phyloP scores from a whole-genome alignment of 2,329 filamentous ascomycete species.

The Seiridium unicorne region DNA sequence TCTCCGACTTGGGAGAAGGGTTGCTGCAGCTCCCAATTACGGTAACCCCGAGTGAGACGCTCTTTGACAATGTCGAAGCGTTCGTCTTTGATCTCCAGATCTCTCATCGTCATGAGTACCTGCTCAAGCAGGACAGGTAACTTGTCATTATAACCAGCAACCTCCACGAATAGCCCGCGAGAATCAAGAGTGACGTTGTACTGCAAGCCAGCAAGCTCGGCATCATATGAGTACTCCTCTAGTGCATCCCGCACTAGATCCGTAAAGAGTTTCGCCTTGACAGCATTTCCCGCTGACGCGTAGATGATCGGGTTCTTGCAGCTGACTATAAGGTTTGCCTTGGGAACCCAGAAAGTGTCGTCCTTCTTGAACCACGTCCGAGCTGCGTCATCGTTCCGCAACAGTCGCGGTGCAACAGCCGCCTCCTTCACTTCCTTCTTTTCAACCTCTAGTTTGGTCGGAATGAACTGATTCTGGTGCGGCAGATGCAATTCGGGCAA shows the following conservation, averaged over 20 bases:
- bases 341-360: slow-evolving; percentile 97
- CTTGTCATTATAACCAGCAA: slow-evolving; percentile 96
- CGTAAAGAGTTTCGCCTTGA: slow-evolving; percentile 78
- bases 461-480: slow-evolving; percentile 93
- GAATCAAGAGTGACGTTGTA: slow-evolving; percentile 75
- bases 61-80: slow-evolving; percentile 93
- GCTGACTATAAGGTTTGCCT: slow-evolving; percentile 81
- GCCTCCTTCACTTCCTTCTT: slow-evolving; percentile 85
- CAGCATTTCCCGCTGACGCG: slow-evolving; percentile 72
- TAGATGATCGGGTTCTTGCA: slow-evolving; percentile 78
- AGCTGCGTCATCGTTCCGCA: slow-evolving; percentile 78
- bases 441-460: slow-evolving; percentile 88
- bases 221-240: slow-evolving; percentile 93
- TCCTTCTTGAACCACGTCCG: slow-evolving; percentile 98
- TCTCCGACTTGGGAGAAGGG: slow-evolving; percentile 87
- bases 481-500: slow-evolving; percentile 78
- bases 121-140: slow-evolving; percentile 87
- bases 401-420: slow-evolving; percentile 70
- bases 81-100: slow-evolving; percentile 80
- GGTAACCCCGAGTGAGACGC: slow-evolving; percentile 70
- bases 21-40: slow-evolving; percentile 85
- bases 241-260: slow-evolving; percentile 86
- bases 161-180: slow-evolving; percentile 72
- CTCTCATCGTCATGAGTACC: slow-evolving; percentile 78
- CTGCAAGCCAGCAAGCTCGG: slow-evolving; percentile 84